phyloP scores from a whole-genome alignment of 1,139 yeast species.

The Sugiyamaella xylanicola region DNA sequence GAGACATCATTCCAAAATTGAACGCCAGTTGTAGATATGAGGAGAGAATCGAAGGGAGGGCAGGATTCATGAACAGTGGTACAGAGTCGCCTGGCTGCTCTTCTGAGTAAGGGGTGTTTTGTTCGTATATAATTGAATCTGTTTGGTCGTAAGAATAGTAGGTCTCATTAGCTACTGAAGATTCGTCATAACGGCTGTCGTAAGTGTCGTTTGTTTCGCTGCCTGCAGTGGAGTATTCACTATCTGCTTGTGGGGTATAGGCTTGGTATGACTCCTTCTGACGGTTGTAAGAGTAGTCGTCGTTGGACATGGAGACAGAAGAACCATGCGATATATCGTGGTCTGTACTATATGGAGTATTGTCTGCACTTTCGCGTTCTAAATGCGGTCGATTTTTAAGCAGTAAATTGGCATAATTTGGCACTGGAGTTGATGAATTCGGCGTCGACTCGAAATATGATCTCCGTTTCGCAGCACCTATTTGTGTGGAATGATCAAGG shows the following conservation, averaged over 20 bases:
- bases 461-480: not conserved
- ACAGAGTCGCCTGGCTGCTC: no score
- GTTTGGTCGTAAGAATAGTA: not conserved
- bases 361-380: no score
- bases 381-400: not conserved
- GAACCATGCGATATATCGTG: no score
- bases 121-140: not conserved
- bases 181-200: not conserved
- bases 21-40: constrained; percentile 70
- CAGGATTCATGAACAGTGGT: constrained; percentile 49
- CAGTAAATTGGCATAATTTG: not conserved
- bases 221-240: not conserved
- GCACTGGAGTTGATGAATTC: not conserved
- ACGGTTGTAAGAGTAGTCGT: no score
- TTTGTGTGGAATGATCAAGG: not conserved
- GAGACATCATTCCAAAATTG: constrained; percentile 60
- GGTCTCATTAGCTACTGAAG: not conserved
- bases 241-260: no score
- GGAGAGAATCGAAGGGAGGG: constrained; percentile 66
- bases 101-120: not conserved
- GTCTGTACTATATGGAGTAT: no score
- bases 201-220: not conserved
- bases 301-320: no score
- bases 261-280: not conserved
- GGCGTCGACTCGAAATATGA: not conserved